Percentiles rank a stretch among this genome's conserved stretches.
Evolutionary conservation across 1,284 basidiomycete genomes (phyloP).

Genomic region (Microbotryum scabiosae): DNA sequence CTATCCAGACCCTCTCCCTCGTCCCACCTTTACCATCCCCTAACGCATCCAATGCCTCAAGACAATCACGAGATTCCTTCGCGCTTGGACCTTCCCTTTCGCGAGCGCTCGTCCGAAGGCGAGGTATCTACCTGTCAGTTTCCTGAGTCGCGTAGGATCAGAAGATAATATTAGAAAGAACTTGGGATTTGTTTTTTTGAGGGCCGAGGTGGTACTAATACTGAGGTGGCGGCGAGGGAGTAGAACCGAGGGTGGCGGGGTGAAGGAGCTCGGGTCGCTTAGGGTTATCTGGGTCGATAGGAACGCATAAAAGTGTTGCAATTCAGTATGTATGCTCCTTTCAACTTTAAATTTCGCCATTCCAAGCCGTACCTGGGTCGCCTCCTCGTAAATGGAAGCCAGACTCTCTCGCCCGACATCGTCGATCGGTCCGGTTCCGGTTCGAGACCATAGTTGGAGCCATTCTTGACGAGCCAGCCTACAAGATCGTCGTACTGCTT

Average conservation of each 20-base stretch:
- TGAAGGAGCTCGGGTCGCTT: background rate
- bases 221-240: conserved; percentile 23
- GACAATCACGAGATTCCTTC: conserved; percentile 1
- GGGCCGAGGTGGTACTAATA: conserved; percentile 36
- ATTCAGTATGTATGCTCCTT: background rate
- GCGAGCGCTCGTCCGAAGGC: conserved; percentile 43
- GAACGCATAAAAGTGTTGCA: rapidly evolving
- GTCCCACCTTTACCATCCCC: conserved; percentile 43
- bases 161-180: conserved; percentile 49
- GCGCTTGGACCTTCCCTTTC: background rate
- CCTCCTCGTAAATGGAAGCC: conserved; percentile 14
- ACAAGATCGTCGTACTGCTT: conserved; percentile 1
- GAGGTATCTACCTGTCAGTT: conserved; percentile 48
- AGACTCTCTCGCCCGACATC: conserved; percentile 22
- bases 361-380: conserved; percentile 6
- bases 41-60: conserved; percentile 41
- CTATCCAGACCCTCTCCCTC: conserved; percentile 45
- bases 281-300: background rate
- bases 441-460: conserved; percentile 23
- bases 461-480: conserved; percentile 19
- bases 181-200: no score
- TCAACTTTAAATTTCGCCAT: no score
- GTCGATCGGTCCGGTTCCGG: conserved; percentile 11
- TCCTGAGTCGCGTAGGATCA: conserved; percentile 43
- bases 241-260: conserved; percentile 23